Conservation (phyloP, 2,329 filamentous ascomycete species). For the Ophiostoma himal-ulmi region DNA sequence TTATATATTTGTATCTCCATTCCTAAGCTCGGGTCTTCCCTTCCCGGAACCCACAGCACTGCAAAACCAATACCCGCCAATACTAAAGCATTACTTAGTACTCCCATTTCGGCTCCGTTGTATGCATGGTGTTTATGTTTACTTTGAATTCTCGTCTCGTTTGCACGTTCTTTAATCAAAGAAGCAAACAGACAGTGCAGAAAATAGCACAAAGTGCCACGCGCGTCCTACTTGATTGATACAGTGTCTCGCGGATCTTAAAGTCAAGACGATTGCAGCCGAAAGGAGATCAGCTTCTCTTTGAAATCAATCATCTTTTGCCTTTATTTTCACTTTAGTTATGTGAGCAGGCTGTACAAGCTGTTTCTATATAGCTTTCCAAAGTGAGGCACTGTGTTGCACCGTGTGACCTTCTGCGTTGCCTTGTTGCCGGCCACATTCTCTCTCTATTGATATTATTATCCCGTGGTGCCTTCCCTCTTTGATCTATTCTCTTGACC, state of each 20-base stretch:
- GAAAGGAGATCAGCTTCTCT: neutral
- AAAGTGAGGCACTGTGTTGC: neutral
- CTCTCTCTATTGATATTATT: neutral
- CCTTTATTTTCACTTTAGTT: too few relatives aligned
- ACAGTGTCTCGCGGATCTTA: neutral
- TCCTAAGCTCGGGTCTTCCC: too few relatives aligned
- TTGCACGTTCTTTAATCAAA: neutral
- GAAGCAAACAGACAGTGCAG: neutral
- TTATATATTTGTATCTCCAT: too few relatives aligned
- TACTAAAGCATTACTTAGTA: too few relatives aligned
- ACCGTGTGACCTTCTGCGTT: conserved; percentile 1
- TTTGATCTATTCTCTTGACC: neutral
- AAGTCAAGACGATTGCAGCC: neutral
- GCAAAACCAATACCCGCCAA: too few relatives aligned
- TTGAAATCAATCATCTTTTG: neutral
- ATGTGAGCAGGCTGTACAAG: neutral
- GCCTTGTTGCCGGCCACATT: neutral
- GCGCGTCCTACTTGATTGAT: neutral
- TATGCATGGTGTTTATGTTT: neutral
- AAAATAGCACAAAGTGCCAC: neutral
- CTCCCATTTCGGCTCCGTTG: neutral
- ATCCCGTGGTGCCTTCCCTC: neutral
- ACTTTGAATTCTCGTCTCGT: neutral
- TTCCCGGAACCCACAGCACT: too few relatives aligned
- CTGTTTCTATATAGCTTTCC: neutral